Evolutionary conservation across 1,284 basidiomycete genomes (phyloP).

Genomic region (Malassezia pachydermatis): DNA sequence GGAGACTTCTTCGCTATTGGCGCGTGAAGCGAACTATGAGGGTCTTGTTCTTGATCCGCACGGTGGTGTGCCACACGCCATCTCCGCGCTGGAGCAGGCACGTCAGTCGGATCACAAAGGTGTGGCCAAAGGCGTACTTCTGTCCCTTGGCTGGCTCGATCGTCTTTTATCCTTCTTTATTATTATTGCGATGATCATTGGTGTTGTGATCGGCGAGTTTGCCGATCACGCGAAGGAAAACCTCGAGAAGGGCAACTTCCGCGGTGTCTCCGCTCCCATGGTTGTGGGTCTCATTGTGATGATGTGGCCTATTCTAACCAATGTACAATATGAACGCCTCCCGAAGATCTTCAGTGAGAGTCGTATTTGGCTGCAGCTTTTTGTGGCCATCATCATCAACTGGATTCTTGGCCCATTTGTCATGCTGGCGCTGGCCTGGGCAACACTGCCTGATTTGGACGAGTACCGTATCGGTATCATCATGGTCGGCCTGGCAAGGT

Average conservation of each 20-base stretch:
- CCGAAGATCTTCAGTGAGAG: constrained; percentile 56
- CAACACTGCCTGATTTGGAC: constrained; percentile 61
- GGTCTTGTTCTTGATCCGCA: constrained; percentile 23
- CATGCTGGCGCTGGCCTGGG: constrained; percentile 76
- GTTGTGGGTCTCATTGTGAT: constrained; percentile 58
- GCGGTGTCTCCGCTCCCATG: constrained; percentile 45
- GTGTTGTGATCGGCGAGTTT: constrained; percentile 61
- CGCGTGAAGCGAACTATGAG: constrained; percentile 18
- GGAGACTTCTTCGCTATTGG: background rate
- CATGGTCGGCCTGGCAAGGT: constrained; percentile 56
- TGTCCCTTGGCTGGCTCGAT: constrained; percentile 54
- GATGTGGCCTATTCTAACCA: constrained; percentile 75
- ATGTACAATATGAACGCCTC: constrained; percentile 66
- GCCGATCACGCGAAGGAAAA: constrained; percentile 25
- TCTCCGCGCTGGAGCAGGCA: constrained; percentile 26
- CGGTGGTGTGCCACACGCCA: constrained; percentile 25
- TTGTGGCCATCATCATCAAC: constrained; percentile 64
- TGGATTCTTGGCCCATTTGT: constrained; percentile 67
- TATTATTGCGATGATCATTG: constrained; percentile 66
- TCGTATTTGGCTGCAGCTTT: constrained; percentile 62
- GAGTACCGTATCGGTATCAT: constrained; percentile 53
- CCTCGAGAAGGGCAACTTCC: constrained; percentile 39
- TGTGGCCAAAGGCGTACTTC: constrained; percentile 23
- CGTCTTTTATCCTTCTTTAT: constrained; percentile 63
- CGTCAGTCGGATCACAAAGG: constrained; percentile 16